Evolutionary conservation across 164 flowering plant genomes (phyloP), one percentile per base, ranked within the genome.

Genomic region (Brasenia schreberi): DNA sequence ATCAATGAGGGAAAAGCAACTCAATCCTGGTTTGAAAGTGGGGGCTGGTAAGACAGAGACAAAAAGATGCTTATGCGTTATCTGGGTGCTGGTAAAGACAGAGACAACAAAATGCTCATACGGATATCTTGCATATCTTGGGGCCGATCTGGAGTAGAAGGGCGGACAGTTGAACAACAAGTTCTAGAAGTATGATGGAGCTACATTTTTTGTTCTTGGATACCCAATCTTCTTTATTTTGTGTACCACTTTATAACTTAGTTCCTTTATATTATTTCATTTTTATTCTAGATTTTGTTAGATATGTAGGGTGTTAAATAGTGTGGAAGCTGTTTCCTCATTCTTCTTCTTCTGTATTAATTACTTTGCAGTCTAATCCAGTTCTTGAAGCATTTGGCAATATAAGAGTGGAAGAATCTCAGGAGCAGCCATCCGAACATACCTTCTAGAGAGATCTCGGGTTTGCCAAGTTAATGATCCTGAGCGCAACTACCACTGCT

Each of bases 1-100:
- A 33, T 33, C 4, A 33, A 33, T 33, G 39, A 33, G 4, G 39
- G 39, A 3, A 33, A 33, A 33, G 4, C 39, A 33, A 33, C 4
- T 33, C 39, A 1, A 33, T 33, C 4, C 4, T 33, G 39, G 39
- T 12, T 81, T 60, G 99, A 95, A 81, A 95, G 99, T 78, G 99
- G 99, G 99, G 69, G 97, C 99, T 10, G 99, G 99, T n/a, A 95
- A 95, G 74, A 95, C 99, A 59, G 99, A 95, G 78, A 92, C 99
- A 33, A 97, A 75, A 95, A 95, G 74, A 92, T 92, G 72, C 94
- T 97, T 44, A 95, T 95, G 99, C 97, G 96, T 65, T 94, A 94
- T 75, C n/a, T 78, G 99, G 99, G n/a, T 69, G 97, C 99, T 10
- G 99, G 99, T n/a, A 95, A 95, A n/a, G 74, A 95, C 99, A 59